Percentiles rank a stretch among this genome's conserved stretches.
phyloP scores from a whole-genome alignment of 345 rosid species.

The Eucalyptus regnans region DNA sequence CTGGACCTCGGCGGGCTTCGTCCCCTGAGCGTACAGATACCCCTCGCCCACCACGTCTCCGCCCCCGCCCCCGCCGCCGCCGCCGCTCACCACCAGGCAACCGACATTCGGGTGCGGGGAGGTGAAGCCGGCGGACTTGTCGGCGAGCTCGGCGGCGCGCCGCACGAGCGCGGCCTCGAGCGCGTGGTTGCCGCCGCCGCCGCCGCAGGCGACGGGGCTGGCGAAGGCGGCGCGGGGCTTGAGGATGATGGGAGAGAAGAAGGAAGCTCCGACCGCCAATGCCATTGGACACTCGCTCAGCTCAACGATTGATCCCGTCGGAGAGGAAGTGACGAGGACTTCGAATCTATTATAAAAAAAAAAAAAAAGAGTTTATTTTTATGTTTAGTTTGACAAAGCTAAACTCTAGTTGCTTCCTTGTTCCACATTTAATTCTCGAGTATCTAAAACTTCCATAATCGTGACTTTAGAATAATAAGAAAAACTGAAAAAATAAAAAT shows the following conservation, averaged over 20 bases:
- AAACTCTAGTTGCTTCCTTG: background rate
- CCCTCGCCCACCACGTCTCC: slow-evolving; percentile 75
- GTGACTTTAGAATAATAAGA: background rate
- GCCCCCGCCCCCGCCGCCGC: slow-evolving; percentile 8
- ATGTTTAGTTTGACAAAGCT: background rate
- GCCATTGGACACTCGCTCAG: background rate
- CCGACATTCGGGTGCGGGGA: slow-evolving; percentile 97
- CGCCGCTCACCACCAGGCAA: slow-evolving; percentile 46
- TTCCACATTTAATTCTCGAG: background rate
- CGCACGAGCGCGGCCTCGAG: slow-evolving; percentile 41
- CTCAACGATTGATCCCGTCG: background rate
- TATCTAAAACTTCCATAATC: background rate
- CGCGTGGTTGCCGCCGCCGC: slow-evolving; percentile 1
- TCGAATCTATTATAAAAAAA: too few species aligned
- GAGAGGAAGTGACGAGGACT: background rate
- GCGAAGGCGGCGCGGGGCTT: background rate
- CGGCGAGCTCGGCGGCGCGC: slow-evolving; percentile 64
- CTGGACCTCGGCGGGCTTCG: slow-evolving; percentile 63
- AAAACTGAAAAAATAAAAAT: background rate
- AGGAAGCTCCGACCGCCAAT: background rate
- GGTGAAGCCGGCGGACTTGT: slow-evolving; percentile 68
- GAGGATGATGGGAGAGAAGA: background rate
- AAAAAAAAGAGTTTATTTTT: too few species aligned
- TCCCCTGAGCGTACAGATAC: slow-evolving; percentile 75
- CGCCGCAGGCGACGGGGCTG: background rate